Evolutionary conservation across 371 early-diverging fungal genomes (phyloP), one percentile per base, ranked within the genome.

Genomic region (Mortierella sp.): DNA sequence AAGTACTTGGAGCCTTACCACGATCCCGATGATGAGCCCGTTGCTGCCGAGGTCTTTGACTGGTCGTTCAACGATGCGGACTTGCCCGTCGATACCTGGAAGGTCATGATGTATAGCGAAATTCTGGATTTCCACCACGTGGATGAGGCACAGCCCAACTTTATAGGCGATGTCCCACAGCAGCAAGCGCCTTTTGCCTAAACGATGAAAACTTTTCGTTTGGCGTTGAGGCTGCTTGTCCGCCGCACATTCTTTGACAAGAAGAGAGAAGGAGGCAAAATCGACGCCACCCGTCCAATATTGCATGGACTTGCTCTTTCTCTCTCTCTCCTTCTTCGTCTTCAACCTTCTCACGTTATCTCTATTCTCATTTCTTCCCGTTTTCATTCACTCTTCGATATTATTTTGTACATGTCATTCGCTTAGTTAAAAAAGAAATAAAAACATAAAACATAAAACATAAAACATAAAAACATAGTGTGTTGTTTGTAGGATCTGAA

Each of bases 1-100:
- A 93, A 88, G 72, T 93, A 94, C 82, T 93, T 99, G 72, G 97
- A 95, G 79, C 95, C 96, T 32, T 98, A 98, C 88, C 98, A 98
- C 88, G 99, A 99, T 82, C 95, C 93, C 41, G 92, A 95, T n/a
- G 98, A 99, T 84, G 99, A 98, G 83, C 97, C 96, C 24, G 90
- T 89, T 27, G 96, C 97, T 38, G 94, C 92, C 6, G 92, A 92
- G 74, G 91, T 90, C 80, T 98, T 98, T 84, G 98, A 98, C 89
- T 98, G 98, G 98, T 96, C 97, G 2, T 98, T 97, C 89, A 97
- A 95, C 72, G 97, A 97, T 78, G 96, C 96, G 2, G 97, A 98
- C 76, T 86, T 97, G 82, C 94, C 96, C 8, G 92, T 96, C 16
- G 97, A 97, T 75, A 93, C 95, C 78, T 97, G 97, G 98, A 96